Base-by-base conservation (phyloP, 306 rosid species). In the Begonia masoniana region DNA sequence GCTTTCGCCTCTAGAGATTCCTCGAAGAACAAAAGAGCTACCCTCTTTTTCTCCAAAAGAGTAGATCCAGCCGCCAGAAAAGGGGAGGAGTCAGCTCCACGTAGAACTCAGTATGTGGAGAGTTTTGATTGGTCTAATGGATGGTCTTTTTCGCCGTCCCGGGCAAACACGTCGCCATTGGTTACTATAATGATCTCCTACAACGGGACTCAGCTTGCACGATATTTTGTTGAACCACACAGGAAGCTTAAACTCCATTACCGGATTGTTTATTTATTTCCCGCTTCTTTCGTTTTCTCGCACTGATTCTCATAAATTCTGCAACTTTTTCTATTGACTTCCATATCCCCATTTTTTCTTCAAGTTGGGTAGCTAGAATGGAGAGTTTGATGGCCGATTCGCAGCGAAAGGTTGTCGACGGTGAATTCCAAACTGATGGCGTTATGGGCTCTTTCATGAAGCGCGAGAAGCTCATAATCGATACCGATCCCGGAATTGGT, bases 401-500 rank as follows among this genome's bases (percentile, higher is more conserved):
- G 39, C 13, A 71, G 50, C 81, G 53, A 21, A 71, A 11, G 26
- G 54, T 26, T 53, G 56, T 61, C 21, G 71, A 70, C 43, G 55
- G 63, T 36, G 58, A 31, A 14, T 6, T 35, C 3, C 9, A 43
- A 43, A 17, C 8, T 56, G 55, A 60, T 31, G 65, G 63, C n/a
- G 50, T 52, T 47, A 21, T 23, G 46, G 66, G 9, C 14, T 52
- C 67, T 47, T 14, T 14, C 47, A 23, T 45, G 21, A 54, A 58
- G 53, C 76, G 66, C 15, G 73, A 78, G 45, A 91, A 85, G 81
- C 81, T 91, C 76, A 77, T 91, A 46, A 85, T 91, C 51, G 97
- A 91, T 57, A 91, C 97, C 35, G 97, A 91, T 71, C 97, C 97
- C 15, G 97, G 97, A 62, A 89, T 89, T 59, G 97, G 97, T 83